Conservation (phyloP, 192 early-diverging fungal species). For the Helicostylum pulchrum region DNA sequence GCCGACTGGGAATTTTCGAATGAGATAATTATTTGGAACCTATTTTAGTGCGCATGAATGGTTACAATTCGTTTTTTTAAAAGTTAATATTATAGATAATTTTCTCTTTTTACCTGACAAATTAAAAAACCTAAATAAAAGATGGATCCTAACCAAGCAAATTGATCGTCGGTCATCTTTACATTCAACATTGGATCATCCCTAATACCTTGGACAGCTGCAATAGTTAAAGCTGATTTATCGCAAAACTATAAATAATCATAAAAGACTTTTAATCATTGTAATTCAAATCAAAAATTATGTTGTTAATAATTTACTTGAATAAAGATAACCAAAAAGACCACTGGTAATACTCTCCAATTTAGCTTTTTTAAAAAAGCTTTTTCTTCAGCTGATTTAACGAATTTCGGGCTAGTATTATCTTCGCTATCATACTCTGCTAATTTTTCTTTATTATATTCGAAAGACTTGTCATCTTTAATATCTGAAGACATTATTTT, state of each 20-base stretch:
- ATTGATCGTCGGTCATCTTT: conserved; percentile 6
- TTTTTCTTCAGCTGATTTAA: conserved; percentile 9
- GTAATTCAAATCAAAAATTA: not conserved
- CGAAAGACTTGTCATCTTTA: not conserved
- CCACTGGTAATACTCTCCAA: not conserved
- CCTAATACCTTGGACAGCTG: conserved; percentile 20
- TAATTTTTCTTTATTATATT: not conserved
- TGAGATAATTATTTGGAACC: conserved; percentile 9
- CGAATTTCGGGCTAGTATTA: not conserved
- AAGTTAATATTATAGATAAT: not conserved
- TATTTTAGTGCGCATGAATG: not conserved
- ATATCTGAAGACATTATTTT: not conserved
- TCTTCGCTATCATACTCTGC: not conserved
- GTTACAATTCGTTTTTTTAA: not conserved
- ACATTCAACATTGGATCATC: too few relatives aligned
- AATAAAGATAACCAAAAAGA: conserved; percentile 9
- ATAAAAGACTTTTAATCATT: not conserved
- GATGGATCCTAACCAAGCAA: conserved; percentile 13
- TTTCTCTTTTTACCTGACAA: conserved; percentile 14
- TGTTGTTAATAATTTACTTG: not conserved
- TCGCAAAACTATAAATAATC: conserved; percentile 16
- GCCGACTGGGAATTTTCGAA: conserved; percentile 4
- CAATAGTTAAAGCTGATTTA: conserved; percentile 12
- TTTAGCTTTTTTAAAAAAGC: conserved; percentile 1
- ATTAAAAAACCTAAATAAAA: conserved; percentile 22